Conservation (phyloP, 2,329 filamentous ascomycete genomes). For the Canariomyces notabilis region DNA sequence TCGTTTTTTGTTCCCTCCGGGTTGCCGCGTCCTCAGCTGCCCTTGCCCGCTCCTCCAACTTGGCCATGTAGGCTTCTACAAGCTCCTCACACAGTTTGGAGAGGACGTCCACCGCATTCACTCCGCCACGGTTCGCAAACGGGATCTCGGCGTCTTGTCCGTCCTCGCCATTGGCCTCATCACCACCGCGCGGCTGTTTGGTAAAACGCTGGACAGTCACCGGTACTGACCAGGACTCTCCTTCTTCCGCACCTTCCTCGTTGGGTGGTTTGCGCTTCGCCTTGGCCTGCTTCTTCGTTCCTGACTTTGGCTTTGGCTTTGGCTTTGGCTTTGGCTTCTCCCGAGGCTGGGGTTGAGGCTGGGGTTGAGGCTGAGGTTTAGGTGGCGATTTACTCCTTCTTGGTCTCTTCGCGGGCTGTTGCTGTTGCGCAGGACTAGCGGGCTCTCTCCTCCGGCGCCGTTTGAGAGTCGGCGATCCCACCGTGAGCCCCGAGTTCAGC, state of each 20-base stretch:
- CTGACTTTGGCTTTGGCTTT: conserved; percentile 9
- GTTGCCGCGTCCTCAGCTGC: conserved; percentile 41
- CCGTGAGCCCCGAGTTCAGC: conserved; percentile 35
- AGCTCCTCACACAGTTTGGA: conserved; percentile 58
- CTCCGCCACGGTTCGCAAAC: conserved; percentile 48
- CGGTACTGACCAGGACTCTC: conserved; percentile 38
- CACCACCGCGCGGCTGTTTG: conserved; percentile 36
- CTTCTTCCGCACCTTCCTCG: conserved; percentile 18
- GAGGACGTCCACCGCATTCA: conserved; percentile 59
- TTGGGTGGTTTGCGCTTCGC: conserved; percentile 10
- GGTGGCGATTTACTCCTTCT: conserved; percentile 14
- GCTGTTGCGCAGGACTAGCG: conserved; percentile 38
- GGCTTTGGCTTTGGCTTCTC: conserved; percentile 1
- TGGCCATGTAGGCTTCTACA: conserved; percentile 45
- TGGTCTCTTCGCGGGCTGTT: conserved; percentile 21
- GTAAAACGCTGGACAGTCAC: conserved; percentile 59
- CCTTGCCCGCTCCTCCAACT: conserved; percentile 39
- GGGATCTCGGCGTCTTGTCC: conserved; percentile 46
- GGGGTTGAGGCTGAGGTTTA: conserved; percentile 8
- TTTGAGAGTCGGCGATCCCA: conserved; percentile 33
- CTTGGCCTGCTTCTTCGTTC: conserved; percentile 17
- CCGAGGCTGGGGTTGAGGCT: not conserved
- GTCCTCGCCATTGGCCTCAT: conserved; percentile 38
- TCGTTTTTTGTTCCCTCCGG: conserved; percentile 51
- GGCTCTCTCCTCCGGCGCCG: conserved; percentile 39